Evolutionary conservation across 2,329 filamentous ascomycete species (phyloP), one percentile per base, ranked within the genome.

Genomic region (Penicillium paneum): DNA sequence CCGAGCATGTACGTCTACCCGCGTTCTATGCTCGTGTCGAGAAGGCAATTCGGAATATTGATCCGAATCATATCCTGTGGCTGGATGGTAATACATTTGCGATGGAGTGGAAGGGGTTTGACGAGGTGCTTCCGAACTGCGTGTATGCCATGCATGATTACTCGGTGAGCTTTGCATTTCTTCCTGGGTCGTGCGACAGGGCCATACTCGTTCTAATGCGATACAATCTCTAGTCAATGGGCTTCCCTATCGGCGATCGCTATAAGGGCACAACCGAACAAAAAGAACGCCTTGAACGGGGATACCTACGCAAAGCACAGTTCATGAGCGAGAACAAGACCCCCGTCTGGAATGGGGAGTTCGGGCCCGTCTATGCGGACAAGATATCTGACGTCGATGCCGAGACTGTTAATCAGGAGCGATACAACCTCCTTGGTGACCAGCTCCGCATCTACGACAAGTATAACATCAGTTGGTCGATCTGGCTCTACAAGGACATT

Each of bases 401-500:
- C 8, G 68, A 73, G 7, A 64, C 66, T 8, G 74, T 74, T 44
- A 79, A 80, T 49, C 64, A 74, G 48, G 70, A 74, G 41, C 69
- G 79, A 4, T 79, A 79, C 61, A 71, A 74, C 28, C 68, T 81
- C 32, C 71, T 81, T 4, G 74, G 74, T 12, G 73, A 76, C 15
- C 79, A 81, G 62, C 66, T 83, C 29, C 66, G 69, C 11, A 78
- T 83, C 39, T 84, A 84, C 64, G 76, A 79, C 49, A 76, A 78
- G 65, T 67, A 79, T 54, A 67, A 76, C 45, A 80, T 81, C 34
- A 73, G 76, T 49, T 86, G 83, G 84, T 79, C 73, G 13, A 86
- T 86, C 62, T 84, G 81, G 81, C 67, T 81, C 0, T 83, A 82
- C 67, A 84, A 83, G 64, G 81, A 84, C 54, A 78, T 83, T 36